Base-by-base conservation (phyloP, 768 basidiomycete genomes). In the Lactarius tabidus region DNA sequence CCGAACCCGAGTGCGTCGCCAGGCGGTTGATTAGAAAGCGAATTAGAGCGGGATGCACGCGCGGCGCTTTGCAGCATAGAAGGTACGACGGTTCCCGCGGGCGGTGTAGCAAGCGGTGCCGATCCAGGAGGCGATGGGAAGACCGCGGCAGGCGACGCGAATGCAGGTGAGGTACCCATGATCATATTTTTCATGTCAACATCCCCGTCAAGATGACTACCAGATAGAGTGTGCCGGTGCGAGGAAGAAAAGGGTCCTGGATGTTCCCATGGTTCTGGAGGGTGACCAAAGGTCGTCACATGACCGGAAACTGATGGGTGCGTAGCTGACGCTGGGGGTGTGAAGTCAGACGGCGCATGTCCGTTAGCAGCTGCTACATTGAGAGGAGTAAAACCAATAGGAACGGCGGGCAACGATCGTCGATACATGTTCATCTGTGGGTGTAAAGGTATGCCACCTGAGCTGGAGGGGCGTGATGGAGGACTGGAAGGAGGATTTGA, bases 401-500 rank as follows among this genome's bases (percentile, higher is more conserved):
- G 2, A 69, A 59, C 18, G 69, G 67, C 12, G 10, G 62, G 51
- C 48, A 38, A 36, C 36, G 7, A 35, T 26, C 41, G 63, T 29
- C 65, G 62, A 60, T 54, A 66, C 51, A 66, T 15, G 57, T 66
- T 70, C 63, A 77, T 69, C 12, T 64, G 68, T n/a, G 70, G 45
- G 52, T 35, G 68, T 18, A 75, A 70, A 2, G 71, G 28, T 7
- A 75, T 17, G 6, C 71, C 73, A 18, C 71, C 66, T 15, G 77
- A 78, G 59, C 76, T 79, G 5, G 72, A 60, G 14, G 77, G 77
- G 15, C 73, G 74, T 6, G 78, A 74, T 10, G 69, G 62, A 15
- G 76, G 69, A 18, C 59, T 59, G 57, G 60, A 72, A 17, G 71
- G 59, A 23, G 63, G 65, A 54, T 59, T 68, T 57, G 61, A 71